Base-by-base conservation (phyloP, 306 rosid genomes). In the Cicer judaicum region DNA sequence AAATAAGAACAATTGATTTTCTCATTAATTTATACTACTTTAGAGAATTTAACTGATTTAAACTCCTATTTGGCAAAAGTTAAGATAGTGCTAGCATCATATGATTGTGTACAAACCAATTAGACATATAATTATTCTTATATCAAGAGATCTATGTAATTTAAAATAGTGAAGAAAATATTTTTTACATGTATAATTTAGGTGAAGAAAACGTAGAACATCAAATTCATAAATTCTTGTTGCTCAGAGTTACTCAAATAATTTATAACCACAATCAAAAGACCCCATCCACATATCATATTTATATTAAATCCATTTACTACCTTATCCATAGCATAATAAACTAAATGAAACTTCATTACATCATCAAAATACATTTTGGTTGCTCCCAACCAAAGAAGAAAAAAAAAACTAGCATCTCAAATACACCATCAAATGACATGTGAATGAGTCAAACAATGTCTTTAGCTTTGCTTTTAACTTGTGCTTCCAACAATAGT, bases 391-490 rank as follows among this genome's bases (percentile, higher is more conserved):
- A 74, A 68, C 49, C 18, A 11, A n/a, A 48, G 54, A 54, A 44
- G 54, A 54, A 44, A 16, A 5, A 56, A 18, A 3, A 57, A 71
- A 1, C 48, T 68, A 43, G 46, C 78, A 82, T 69, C 41, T 21
- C 64, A 49, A 1, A 67, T 46, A 29, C 24, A 29, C 67, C 77
- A 47, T 15, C 53, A 66, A 79, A 44, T 43, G 46, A 38, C 29
- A 21, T 71, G 70, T 47, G 46, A 48, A 15, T 47, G 16, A 53
- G 75, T 73, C 64, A 40, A 67, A 75, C 41, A 16, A 4, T 66
- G 70, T 67, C 50, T 19, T 68, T 24, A 15, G 41, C 80, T 79
- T 73, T 73, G 77, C 73, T 64, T 62, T 67, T 47, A 41, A 77
- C 39, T 40, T 50, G 70, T 46, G 68, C 64, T 67, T 77, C 74